A percentile compares a stretch with the other conserved stretches of the same genome.
phyloP scores from a whole-genome alignment of 2,329 filamentous ascomycete genomes.

The Botrytis paeoniae region DNA sequence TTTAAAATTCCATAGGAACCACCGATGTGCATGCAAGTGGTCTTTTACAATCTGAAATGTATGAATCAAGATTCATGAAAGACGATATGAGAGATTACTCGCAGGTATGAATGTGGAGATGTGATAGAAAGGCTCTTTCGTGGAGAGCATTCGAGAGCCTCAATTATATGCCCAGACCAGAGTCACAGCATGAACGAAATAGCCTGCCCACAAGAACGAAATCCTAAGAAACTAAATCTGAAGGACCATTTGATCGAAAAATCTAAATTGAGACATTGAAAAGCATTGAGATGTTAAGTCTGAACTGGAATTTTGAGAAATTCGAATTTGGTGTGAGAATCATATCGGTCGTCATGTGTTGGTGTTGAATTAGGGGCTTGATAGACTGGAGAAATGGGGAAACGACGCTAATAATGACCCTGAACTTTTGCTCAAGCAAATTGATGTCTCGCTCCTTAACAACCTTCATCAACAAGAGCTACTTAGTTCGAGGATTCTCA shows the following conservation, averaged over 20 bases:
- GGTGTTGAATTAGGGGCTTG: not conserved
- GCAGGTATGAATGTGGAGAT: not conserved
- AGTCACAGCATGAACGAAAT: not conserved
- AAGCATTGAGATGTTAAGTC: not conserved
- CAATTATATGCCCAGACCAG: not conserved
- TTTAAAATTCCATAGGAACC: not conserved
- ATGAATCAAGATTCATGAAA: not conserved
- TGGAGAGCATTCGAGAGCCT: not conserved
- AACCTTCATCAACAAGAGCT: not conserved
- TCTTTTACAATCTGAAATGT: not conserved
- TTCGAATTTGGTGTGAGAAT: not conserved
- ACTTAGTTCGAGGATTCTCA: not conserved
- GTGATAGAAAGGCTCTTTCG: not conserved
- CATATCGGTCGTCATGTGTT: not conserved
- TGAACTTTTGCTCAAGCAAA: not conserved
- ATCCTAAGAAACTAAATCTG: not conserved
- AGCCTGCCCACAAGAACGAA: not conserved
- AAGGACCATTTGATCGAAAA: not conserved
- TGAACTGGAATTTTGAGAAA: not conserved
- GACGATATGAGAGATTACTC: not conserved
- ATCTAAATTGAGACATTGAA: not conserved
- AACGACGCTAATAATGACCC: not conserved
- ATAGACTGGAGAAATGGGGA: not conserved
- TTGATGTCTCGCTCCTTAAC: not conserved
- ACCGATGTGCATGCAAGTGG: not conserved